Percentiles rank a stretch among this genome's conserved stretches.
These are phyloP conservation scores for Alternaria ethzedia DNA, from an alignment of 2,329 filamentous ascomycete genomes.

Conservation along the genomic window DNA sequence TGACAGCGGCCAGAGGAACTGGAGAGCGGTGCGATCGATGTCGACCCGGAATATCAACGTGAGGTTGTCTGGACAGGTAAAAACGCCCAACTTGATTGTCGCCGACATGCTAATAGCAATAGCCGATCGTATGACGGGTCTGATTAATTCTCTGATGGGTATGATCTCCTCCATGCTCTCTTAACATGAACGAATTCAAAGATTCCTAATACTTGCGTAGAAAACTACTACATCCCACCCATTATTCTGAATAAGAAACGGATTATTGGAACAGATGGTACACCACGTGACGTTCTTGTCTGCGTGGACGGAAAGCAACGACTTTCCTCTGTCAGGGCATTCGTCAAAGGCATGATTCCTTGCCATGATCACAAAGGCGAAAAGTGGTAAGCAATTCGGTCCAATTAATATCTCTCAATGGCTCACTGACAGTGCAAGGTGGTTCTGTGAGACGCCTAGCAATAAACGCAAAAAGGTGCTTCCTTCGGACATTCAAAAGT, in stretches of 20 bases:
- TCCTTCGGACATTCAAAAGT: slow-evolving; percentile 40
- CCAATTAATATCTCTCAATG: background rate
- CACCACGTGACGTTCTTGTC: slow-evolving; percentile 19
- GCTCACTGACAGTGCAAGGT: slow-evolving; percentile 26
- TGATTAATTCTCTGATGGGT: slow-evolving; percentile 47
- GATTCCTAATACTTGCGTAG: slow-evolving; percentile 12
- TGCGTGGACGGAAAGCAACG: slow-evolving; percentile 53
- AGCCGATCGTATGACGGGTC: slow-evolving; percentile 43
- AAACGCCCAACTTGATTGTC: background rate
- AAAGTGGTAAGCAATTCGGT: slow-evolving; percentile 49
- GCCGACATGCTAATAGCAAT: background rate
- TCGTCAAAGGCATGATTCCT: slow-evolving; percentile 54
- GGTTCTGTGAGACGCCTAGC: slow-evolving; percentile 23
- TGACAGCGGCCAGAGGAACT: slow-evolving; percentile 25
- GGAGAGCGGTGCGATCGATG: slow-evolving; percentile 39
- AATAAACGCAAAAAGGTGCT: slow-evolving; percentile 40
- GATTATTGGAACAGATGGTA: slow-evolving; percentile 12
- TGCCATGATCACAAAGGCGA: slow-evolving; percentile 50
- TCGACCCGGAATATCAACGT: slow-evolving; percentile 57
- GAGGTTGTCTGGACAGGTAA: slow-evolving; percentile 54
- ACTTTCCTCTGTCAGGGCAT: slow-evolving; percentile 53
- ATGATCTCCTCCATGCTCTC: background rate
- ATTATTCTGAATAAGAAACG: slow-evolving; percentile 55
- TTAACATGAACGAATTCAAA: too few species aligned
- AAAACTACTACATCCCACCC: slow-evolving; percentile 55